Conservation (phyloP, 192 early-diverging fungal species). For the Coemansia sp. region DNA sequence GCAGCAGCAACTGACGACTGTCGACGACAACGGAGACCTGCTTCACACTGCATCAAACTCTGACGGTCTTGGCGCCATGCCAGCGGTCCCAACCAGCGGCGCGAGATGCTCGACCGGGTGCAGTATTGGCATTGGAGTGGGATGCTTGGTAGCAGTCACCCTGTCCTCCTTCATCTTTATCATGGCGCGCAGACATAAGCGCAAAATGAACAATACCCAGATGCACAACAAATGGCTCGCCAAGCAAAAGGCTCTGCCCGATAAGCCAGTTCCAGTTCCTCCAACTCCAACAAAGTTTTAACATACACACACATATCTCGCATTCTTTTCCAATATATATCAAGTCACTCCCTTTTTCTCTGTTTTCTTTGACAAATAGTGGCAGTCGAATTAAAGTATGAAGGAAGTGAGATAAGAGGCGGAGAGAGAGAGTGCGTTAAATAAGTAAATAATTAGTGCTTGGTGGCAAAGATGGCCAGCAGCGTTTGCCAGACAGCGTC, state of each 20-base stretch:
- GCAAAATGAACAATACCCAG: constrained; percentile 33
- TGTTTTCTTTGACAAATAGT: too few species aligned
- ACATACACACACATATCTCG: too few species aligned
- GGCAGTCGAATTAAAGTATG: neutral
- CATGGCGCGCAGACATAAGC: constrained; percentile 46
- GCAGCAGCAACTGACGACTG: neutral
- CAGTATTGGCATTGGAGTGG: constrained; percentile 47
- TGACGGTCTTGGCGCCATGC: constrained; percentile 6
- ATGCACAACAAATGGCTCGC: constrained; percentile 42
- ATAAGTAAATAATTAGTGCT: constrained; percentile 23
- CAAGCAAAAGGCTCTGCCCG: constrained; percentile 46
- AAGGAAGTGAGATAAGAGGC: neutral
- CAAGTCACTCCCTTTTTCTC: neutral
- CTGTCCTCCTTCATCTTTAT: constrained; percentile 37
- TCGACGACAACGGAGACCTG: neutral
- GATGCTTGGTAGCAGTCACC: constrained; percentile 35
- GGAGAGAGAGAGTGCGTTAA: neutral
- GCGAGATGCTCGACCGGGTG: constrained; percentile 48
- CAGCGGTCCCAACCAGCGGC: neutral
- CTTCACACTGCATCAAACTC: neutral
- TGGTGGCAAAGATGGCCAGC: constrained; percentile 80
- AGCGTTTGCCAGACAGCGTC: constrained; percentile 88
- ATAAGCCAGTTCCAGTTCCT: constrained; percentile 48
- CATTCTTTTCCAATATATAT: constrained; percentile 1
- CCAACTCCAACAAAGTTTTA: constrained; percentile 37